phyloP scores from a whole-genome alignment of 805 yeast species.

The Yamadazyma paraphyllophila region DNA sequence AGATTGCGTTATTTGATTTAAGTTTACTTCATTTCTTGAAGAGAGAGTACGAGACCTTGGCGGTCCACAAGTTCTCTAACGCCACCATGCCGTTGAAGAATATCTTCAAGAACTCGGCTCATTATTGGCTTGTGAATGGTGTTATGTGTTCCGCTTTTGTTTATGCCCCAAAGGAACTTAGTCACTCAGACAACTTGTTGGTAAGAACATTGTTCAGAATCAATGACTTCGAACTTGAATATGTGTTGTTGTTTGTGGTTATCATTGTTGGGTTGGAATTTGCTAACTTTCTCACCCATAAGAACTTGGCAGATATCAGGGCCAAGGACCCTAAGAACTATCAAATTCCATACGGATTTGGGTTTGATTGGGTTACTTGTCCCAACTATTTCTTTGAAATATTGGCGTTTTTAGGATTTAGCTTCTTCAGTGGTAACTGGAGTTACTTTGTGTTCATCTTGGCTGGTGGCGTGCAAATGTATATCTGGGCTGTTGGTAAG shows the following conservation, averaged over 20 bases:
- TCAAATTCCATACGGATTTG: constrained; percentile 78
- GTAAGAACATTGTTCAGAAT: constrained; percentile 42
- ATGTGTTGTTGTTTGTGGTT: constrained; percentile 36
- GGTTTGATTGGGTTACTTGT: constrained; percentile 77
- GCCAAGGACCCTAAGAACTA: constrained; percentile 50
- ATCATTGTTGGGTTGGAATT: constrained; percentile 58
- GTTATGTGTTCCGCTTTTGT: constrained; percentile 48
- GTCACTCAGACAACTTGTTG: constrained; percentile 14
- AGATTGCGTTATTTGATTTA: constrained; percentile 51
- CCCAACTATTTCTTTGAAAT: constrained; percentile 94
- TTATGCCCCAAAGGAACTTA: constrained; percentile 29
- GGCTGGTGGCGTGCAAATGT: constrained; percentile 82
- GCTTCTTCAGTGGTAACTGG: constrained; percentile 74
- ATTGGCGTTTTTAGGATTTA: constrained; percentile 68
- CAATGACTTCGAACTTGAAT: constrained; percentile 34
- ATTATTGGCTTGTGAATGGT: constrained; percentile 94
- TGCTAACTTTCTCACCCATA: constrained; percentile 72
- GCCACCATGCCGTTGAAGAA: constrained; percentile 91
- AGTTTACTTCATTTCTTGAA: constrained; percentile 76
- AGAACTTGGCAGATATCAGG: constrained; percentile 60
- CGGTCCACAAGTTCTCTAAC: constrained; percentile 80
- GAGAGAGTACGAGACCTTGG: constrained; percentile 84
- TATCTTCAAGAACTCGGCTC: constrained; percentile 83
- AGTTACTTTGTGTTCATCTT: constrained; percentile 67
- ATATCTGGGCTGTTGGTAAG: constrained; percentile 86